Evolutionary conservation across 257 asterid species (phyloP).

Genomic region (Jacaranda copaia): DNA sequence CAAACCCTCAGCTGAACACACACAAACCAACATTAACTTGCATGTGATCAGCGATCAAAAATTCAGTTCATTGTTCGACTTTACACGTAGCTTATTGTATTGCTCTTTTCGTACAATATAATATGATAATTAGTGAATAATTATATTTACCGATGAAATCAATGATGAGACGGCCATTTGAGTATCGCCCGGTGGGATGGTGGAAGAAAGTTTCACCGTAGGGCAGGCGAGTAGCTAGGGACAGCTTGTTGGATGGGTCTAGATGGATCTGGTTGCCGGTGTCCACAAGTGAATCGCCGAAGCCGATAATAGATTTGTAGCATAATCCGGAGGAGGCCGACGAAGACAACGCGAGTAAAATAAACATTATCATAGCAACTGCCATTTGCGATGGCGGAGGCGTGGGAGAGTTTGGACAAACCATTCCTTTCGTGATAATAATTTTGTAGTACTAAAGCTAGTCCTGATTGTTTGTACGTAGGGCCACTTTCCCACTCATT

Average conservation of each 20-base stretch:
- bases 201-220: conserved; percentile 65
- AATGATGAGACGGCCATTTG: conserved; percentile 70
- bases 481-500: too few species aligned
- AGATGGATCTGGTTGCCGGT: conserved; percentile 55
- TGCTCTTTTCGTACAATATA: too few species aligned
- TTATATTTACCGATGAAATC: conserved; percentile 58
- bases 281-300: conserved; percentile 70
- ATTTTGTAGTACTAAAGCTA: too few species aligned
- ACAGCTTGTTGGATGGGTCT: not conserved
- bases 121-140: not conserved
- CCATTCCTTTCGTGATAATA: too few species aligned
- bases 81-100: too few species aligned
- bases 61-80: too few species aligned
- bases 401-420: not conserved
- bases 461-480: too few species aligned
- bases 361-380: not conserved
- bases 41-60: not conserved
- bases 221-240: conserved; percentile 41
- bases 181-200: conserved; percentile 58
- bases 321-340: conserved; percentile 20
- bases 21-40: not conserved
- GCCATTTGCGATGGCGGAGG: not conserved
- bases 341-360: not conserved
- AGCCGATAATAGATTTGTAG: conserved; percentile 57
- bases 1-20: conserved; percentile 47